Percentiles rank a stretch among this genome's conserved stretches.
These are phyloP conservation scores for Thermoascus crustaceus DNA, from an alignment of 2,329 filamentous ascomycete species.

Conservation along the genomic window DNA sequence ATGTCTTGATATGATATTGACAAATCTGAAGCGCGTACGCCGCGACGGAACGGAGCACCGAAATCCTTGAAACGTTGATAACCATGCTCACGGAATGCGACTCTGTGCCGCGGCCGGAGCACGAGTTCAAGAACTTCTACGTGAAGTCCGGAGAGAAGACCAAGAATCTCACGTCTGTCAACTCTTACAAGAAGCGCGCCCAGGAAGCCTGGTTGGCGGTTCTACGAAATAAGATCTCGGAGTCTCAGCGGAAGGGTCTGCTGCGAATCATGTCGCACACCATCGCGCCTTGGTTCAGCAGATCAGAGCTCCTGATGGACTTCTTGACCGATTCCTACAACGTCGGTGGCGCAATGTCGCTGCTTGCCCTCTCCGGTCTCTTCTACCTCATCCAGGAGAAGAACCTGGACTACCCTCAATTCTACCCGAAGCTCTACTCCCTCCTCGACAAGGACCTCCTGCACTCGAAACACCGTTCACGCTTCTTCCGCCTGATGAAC, in stretches of 20 bases:
- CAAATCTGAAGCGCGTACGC: constrained; percentile 28
- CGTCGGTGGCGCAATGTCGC: constrained; percentile 72
- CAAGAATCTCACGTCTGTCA: constrained; percentile 58
- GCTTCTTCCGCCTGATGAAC: constrained; percentile 86
- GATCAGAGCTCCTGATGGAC: constrained; percentile 85
- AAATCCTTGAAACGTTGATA: constrained; percentile 29
- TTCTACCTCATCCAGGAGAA: constrained; percentile 91
- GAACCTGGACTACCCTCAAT: constrained; percentile 92
- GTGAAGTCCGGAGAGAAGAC: constrained; percentile 53
- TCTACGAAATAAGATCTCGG: constrained; percentile 56
- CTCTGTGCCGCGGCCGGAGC: constrained; percentile 49
- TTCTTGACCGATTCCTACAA: constrained; percentile 95
- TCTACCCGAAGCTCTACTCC: constrained; percentile 90
- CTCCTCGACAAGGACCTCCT: constrained; percentile 77
- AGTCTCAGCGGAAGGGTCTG: constrained; percentile 69
- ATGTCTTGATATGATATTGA: constrained; percentile 2
- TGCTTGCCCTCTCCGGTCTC: constrained; percentile 82
- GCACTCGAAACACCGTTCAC: constrained; percentile 88
- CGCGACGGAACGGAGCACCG: constrained; percentile 16
- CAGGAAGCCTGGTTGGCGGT: constrained; percentile 82
- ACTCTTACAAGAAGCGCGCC: constrained; percentile 67
- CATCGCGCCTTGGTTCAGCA: constrained; percentile 82
- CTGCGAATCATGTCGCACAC: constrained; percentile 66
- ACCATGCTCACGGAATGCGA: constrained; percentile 48
- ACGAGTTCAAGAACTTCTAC: constrained; percentile 31